A percentile compares a stretch with the other conserved stretches of the same genome.
These are phyloP conservation scores for Xylaria sp. DNA, from an alignment of 2,329 filamentous ascomycete species.

Conservation along the genomic window DNA sequence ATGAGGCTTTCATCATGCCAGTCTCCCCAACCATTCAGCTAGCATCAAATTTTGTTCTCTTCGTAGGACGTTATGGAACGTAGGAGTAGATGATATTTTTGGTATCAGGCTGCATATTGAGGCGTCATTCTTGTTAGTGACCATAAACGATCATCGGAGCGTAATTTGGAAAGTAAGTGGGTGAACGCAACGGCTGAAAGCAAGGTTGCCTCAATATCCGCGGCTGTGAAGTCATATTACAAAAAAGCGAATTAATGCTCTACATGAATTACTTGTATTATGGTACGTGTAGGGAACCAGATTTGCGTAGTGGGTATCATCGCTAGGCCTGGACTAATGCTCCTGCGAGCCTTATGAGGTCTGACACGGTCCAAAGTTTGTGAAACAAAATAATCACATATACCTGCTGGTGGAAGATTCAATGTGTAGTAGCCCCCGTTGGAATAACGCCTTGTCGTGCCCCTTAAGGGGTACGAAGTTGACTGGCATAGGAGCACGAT, in stretches of 20 bases:
- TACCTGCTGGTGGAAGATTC: constrained; percentile 6
- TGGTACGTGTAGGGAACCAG: constrained; percentile 16
- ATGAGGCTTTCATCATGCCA: not conserved
- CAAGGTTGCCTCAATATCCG: constrained; percentile 1
- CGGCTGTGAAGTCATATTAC: constrained; percentile 23
- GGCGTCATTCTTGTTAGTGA: not conserved
- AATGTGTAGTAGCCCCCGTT: not conserved
- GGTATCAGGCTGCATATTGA: not conserved
- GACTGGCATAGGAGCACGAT: constrained; percentile 18
- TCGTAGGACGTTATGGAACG: not conserved
- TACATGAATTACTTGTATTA: constrained; percentile 26
- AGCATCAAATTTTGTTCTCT: not conserved
- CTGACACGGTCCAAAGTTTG: constrained; percentile 17
- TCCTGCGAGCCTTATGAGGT: constrained; percentile 6
- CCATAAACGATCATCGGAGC: not conserved
- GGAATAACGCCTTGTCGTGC: not conserved
- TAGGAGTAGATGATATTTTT: not conserved
- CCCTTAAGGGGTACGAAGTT: not conserved
- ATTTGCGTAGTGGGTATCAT: constrained; percentile 26
- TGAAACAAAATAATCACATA: constrained; percentile 10
- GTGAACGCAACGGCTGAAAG: not conserved
- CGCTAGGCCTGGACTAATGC: constrained; percentile 15
- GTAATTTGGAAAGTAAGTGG: not conserved
- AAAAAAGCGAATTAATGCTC: constrained; percentile 7
- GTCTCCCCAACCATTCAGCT: not conserved